Evolutionary conservation across 1,284 basidiomycete species (phyloP).

Genomic region (Microbotryum scabiosae): DNA sequence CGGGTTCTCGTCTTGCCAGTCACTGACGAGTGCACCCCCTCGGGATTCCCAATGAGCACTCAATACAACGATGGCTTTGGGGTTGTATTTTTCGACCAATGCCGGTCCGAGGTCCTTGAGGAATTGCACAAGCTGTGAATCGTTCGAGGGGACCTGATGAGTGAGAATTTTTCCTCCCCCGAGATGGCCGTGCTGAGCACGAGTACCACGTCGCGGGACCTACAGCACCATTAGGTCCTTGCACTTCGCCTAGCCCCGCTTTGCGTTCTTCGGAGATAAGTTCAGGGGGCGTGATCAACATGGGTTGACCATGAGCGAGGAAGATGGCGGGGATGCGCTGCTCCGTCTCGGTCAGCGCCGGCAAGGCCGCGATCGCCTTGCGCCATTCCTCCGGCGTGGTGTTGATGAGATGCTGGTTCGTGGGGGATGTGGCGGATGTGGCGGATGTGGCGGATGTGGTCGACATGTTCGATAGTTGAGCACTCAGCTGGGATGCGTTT

Average conservation of each 20-base stretch:
- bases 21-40: conserved; percentile 56
- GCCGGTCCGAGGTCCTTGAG: conserved; percentile 59
- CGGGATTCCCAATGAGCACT: conserved; percentile 68
- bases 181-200: too few species aligned
- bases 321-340: conserved; percentile 60
- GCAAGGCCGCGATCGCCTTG: conserved; percentile 53
- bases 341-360: conserved; percentile 46
- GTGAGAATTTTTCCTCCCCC: conserved; percentile 28
- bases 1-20: conserved; percentile 64
- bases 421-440: neutral
- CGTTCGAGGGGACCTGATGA: neutral
- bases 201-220: too few species aligned
- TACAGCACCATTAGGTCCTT: too few species aligned
- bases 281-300: conserved; percentile 25
- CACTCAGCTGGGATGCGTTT: neutral
- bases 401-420: neutral
- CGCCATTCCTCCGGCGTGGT: conserved; percentile 48
- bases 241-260: too few species aligned
- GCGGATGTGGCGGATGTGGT: neutral
- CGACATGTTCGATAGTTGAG: too few species aligned
- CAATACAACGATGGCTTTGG: conserved; percentile 65
- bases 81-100: conserved; percentile 59
- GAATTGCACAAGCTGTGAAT: conserved; percentile 49
- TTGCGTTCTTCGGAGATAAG: too few species aligned
- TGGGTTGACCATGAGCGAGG: conserved; percentile 54